Percentiles rank a stretch among this genome's conserved stretches.
phyloP scores from a whole-genome alignment of 2,329 filamentous ascomycete genomes.

The Alternaria metachromatica region DNA sequence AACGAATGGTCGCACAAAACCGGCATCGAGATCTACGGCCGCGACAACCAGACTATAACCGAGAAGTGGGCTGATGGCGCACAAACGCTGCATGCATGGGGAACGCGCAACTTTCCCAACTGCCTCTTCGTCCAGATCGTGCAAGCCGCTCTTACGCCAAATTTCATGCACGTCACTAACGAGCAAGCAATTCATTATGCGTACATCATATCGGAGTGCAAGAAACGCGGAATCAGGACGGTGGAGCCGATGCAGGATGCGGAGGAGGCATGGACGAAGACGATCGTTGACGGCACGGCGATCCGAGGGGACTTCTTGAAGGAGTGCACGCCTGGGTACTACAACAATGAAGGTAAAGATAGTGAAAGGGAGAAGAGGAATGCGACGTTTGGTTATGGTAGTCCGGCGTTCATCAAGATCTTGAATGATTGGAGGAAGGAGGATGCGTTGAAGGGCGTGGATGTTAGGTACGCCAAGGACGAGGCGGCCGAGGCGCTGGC shows the following conservation, averaged over 20 bases:
- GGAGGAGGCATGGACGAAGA: constrained; percentile 57
- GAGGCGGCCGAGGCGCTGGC: neutral
- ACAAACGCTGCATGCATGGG: constrained; percentile 61
- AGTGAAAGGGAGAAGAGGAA: constrained; percentile 9
- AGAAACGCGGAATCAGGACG: constrained; percentile 33
- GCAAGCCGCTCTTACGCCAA: constrained; percentile 31
- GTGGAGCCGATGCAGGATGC: constrained; percentile 57
- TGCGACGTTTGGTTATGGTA: constrained; percentile 38
- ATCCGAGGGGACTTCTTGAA: constrained; percentile 50
- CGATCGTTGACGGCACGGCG: constrained; percentile 52
- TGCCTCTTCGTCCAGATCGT: constrained; percentile 53
- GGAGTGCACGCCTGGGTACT: constrained; percentile 63
- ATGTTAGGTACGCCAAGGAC: constrained; percentile 1
- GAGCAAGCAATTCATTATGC: constrained; percentile 52
- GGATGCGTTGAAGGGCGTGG: constrained; percentile 35
- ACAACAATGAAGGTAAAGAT: constrained; percentile 49
- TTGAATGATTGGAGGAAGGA: constrained; percentile 43
- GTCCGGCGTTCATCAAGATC: constrained; percentile 40
- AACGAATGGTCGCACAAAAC: constrained; percentile 39
- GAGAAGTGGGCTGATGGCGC: constrained; percentile 57
- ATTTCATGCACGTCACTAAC: constrained; percentile 35
- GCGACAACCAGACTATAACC: constrained; percentile 53
- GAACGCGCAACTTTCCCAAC: constrained; percentile 61
- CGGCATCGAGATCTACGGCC: constrained; percentile 53
- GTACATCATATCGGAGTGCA: constrained; percentile 52